Evolutionary conservation across 164 flowering plant genomes (phyloP).

Genomic region (Nymphaea thermarum): DNA sequence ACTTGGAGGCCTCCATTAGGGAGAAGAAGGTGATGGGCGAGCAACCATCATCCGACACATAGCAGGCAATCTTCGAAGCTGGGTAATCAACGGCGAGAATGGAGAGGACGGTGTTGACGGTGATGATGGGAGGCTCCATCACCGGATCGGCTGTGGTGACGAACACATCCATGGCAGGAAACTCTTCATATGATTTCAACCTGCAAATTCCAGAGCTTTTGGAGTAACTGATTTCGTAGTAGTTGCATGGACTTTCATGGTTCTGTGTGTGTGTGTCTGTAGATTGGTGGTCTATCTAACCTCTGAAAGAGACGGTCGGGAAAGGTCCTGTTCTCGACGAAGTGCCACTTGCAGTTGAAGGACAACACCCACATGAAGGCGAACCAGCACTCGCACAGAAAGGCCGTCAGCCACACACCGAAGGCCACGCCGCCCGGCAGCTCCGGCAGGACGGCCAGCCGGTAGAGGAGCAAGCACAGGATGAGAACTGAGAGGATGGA

Average conservation of each 20-base stretch:
- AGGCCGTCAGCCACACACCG: slow-evolving; percentile 27
- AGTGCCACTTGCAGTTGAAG: slow-evolving; percentile 31
- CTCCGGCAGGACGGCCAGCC: no score
- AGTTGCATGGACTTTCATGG: no score
- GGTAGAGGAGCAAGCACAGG: no score
- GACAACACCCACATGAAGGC: slow-evolving; percentile 30
- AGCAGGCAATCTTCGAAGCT: slow-evolving; percentile 48
- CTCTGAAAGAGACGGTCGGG: slow-evolving; percentile 28
- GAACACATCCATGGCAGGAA: slow-evolving; percentile 56
- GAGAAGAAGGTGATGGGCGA: slow-evolving; percentile 49
- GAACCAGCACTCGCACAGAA: slow-evolving; percentile 45
- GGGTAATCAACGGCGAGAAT: slow-evolving; percentile 58
- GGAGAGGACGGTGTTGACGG: slow-evolving; percentile 53
- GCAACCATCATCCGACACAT: slow-evolving; percentile 56
- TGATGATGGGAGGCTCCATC: slow-evolving; percentile 50
- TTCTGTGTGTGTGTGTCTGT: background rate
- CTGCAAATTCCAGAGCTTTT: background rate
- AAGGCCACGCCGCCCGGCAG: no score
- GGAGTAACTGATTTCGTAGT: background rate
- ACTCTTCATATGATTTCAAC: slow-evolving; percentile 19
- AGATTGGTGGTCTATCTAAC: slow-evolving; percentile 8
- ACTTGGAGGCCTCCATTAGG: slow-evolving; percentile 35
- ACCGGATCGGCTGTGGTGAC: slow-evolving; percentile 60
- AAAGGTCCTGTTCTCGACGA: slow-evolving; percentile 20
- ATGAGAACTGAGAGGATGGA: no score